phyloP scores from a whole-genome alignment of 139 green algal genomes.

The Asterochloris sp. region DNA sequence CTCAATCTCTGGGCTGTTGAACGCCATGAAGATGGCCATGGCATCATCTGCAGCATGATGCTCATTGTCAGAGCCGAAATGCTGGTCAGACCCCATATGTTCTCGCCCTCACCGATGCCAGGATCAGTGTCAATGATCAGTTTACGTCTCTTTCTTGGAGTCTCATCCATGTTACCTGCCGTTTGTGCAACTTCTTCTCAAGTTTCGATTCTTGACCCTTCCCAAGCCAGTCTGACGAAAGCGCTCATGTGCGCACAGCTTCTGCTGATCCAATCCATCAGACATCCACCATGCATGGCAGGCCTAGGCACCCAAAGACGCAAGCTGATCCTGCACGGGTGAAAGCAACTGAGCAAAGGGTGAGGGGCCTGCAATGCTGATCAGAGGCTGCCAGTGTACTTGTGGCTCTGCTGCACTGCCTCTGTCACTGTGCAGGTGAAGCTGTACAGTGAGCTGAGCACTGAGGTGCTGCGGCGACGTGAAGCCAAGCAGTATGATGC shows the following conservation, averaged over 20 bases:
- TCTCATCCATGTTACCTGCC: no score
- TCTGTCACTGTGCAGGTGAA: constrained; percentile 27
- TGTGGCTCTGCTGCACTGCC: not conserved
- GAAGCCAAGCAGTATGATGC: constrained; percentile 16
- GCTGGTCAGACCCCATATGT: not conserved
- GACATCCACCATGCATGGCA: constrained; percentile 50
- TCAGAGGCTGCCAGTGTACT: not conserved
- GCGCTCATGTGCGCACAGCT: no score
- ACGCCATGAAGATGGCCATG: constrained; percentile 75
- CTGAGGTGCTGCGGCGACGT: constrained; percentile 47
- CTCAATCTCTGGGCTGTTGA: constrained; percentile 68
- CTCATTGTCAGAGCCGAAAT: no score
- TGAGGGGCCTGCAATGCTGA: not conserved
- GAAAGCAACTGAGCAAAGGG: constrained; percentile 54
- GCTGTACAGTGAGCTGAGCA: constrained; percentile 38
- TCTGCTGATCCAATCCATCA: no score
- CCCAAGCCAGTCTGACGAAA: no score
- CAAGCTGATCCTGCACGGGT: constrained; percentile 50
- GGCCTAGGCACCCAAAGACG: constrained; percentile 49
- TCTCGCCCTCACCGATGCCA: constrained; percentile 47
- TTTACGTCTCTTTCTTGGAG: constrained; percentile 16
- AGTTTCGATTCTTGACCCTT: no score
- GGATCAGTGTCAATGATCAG: constrained; percentile 80
- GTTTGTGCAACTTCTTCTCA: no score
- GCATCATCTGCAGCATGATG: constrained; percentile 61